Evolutionary conservation across 2,329 filamentous ascomycete species (phyloP), one percentile per base, ranked within the genome.

Genomic region (Fusarium acutatum): DNA sequence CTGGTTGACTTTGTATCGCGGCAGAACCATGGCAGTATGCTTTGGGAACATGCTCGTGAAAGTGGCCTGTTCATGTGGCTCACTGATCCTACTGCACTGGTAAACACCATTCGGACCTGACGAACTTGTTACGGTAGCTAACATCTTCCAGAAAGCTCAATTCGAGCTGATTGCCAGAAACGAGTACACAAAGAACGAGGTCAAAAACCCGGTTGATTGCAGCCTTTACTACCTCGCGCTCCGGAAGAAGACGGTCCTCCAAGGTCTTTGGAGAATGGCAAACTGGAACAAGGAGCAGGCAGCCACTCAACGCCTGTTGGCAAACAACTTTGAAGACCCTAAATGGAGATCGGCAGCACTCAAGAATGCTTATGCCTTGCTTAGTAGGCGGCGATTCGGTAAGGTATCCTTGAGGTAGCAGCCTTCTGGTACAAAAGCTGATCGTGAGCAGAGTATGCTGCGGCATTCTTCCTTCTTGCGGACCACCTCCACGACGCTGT

Each of bases 61-160:
- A 94, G 93, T 74, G 96, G 96, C 17, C 88, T 98, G 62, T 98
- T 97, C 79, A 96, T 98, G 91, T 99, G 96, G 96, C 87, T 99
- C 72, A 90, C 91, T 1, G 95, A 98, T 81, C 82, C 87, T 24
- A 89, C 88, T 61, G 91, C 94, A 28, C 85, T 98, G 80, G 94
- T 96, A 86, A 59, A 32, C 34, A 28, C 17, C 20, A 32, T 14
- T 12, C 22, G 18, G 20, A 9, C 35, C 17, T 24, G 14, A 17
- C 22, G 41, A 14, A 34, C 35, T 30, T 13, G 6, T n/a, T 13
- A 26, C 15, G 17, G 38, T 34, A 50, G 71, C 69, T 73, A 43
- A 76, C 56, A 40, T 35, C 28, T 28, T 9, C 28, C 66, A 83
- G 81, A 82, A 79, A 71, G 82, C 88, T 1, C 94, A 98, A 79